Base-by-base conservation (phyloP, 345 rosid genomes). In the Turnera subulata region DNA sequence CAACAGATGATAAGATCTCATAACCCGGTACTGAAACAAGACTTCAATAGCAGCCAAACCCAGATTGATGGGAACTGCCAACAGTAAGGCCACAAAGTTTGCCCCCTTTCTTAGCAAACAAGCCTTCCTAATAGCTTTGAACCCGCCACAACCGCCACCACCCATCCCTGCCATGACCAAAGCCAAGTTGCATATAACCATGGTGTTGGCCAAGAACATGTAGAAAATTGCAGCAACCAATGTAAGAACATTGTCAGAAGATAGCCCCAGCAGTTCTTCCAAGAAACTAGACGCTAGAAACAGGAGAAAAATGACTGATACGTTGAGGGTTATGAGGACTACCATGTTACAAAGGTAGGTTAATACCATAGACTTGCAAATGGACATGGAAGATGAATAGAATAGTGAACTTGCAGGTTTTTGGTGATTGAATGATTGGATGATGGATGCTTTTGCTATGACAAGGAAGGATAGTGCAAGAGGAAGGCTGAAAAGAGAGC, bases 391-490 rank as follows among this genome's bases (percentile, higher is more conserved):
- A 26, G 35, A 20, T 9, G 20, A 62, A 40, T 42, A 61, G 10
- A 61, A 44, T 12, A 51, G 33, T 19, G 44, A 46, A 63, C 49
- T 0, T 39, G 52, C 37, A 16, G 62, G 61, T 20, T 62, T 57
- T 0, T 42, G 61, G 44, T 50, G 66, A 50, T 72, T 49, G 26
- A 80, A 61, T 49, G 56, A 35, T 54, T 50, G 61, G 2, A 80
- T 58, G 56, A 66, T 53, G 3, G 53, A 69, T 44, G 75, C 56
- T 63, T 80, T 77, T 12, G 78, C 70, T n/a, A 74, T 59, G 45
- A 59, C 48, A 60, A 77, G 67, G 10, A 63, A 69, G 11, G 70
- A 55, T 14, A 69, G 46, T 15, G 78, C 37, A 38, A 64, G 33
- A 51, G 70, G 64, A n/a, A 77, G 57, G 18, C 29, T 58, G 15